Evolutionary conservation across 2,329 filamentous ascomycete species (phyloP).

Genomic region (Rhexocercosporidium sp.): DNA sequence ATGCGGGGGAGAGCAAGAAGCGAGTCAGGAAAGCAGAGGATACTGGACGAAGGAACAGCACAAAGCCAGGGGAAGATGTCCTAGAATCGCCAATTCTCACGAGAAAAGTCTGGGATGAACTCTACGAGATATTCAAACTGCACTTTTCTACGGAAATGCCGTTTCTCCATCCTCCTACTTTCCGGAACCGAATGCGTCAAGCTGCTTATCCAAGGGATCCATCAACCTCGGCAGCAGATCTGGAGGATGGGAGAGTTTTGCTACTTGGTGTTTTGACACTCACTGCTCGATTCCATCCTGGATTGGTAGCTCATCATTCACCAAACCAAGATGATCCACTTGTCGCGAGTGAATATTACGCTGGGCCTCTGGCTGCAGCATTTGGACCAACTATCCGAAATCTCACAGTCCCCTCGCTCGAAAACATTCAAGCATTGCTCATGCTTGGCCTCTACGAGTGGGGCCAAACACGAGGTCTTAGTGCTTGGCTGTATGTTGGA

Average conservation of each 20-base stretch:
- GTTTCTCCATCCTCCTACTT: conserved; percentile 70
- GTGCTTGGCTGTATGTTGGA: conserved; percentile 70
- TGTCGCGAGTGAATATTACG: conserved; percentile 68
- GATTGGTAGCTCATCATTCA: conserved; percentile 57
- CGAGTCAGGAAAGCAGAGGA: conserved; percentile 44
- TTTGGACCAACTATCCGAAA: conserved; percentile 53
- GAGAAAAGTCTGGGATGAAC: conserved; percentile 67
- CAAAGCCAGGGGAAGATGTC: conserved; percentile 59
- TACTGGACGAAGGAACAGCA: conserved; percentile 41
- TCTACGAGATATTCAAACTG: conserved; percentile 72
- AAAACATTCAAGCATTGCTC: conserved; percentile 69
- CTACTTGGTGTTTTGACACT: conserved; percentile 71
- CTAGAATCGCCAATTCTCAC: conserved; percentile 67
- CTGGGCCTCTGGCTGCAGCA: conserved; percentile 59
- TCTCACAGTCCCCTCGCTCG: conserved; percentile 60
- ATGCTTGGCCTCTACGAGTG: conserved; percentile 77
- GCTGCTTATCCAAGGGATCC: conserved; percentile 45
- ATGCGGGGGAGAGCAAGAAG: conserved; percentile 54
- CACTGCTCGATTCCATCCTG: conserved; percentile 70
- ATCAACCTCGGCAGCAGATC: conserved; percentile 30
- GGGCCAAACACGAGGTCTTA: conserved; percentile 65
- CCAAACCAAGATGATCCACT: conserved; percentile 51
- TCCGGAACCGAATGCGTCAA: conserved; percentile 58
- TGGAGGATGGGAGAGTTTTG: conserved; percentile 58
- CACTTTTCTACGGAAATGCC: conserved; percentile 76